A percentile compares a stretch with the other conserved stretches of the same genome.
phyloP scores from a whole-genome alignment of 2,329 filamentous ascomycete genomes.

The Periconia sp. region DNA sequence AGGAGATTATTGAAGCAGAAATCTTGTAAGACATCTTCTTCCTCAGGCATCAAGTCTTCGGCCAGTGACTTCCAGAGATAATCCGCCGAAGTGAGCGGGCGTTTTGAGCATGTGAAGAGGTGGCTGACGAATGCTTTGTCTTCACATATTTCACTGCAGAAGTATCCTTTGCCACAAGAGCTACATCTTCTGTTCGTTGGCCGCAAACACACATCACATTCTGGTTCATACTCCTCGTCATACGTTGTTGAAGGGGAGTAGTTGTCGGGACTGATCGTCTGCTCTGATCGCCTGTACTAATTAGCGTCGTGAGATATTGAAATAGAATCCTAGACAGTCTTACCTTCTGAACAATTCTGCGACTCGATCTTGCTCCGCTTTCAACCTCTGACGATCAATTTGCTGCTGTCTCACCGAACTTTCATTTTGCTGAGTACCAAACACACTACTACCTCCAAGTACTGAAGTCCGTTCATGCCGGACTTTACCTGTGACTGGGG shows the following conservation, averaged over 20 bases:
- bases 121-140: slow-evolving; percentile 17
- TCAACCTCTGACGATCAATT: slow-evolving; percentile 17
- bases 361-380: slow-evolving; percentile 22
- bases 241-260: slow-evolving; percentile 4
- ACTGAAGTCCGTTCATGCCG: slow-evolving; percentile 20
- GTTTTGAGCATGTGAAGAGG: slow-evolving; percentile 20
- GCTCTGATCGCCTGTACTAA: neutral
- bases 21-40: slow-evolving; percentile 29
- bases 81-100: slow-evolving; percentile 27
- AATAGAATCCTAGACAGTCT: neutral
- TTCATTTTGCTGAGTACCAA: slow-evolving; percentile 7
- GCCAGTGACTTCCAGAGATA: slow-evolving; percentile 23
- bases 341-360: slow-evolving; percentile 28
- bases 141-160: slow-evolving; percentile 23
- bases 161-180: slow-evolving; percentile 17
- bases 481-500: slow-evolving; percentile 8
- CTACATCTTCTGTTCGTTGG: slow-evolving; percentile 21
- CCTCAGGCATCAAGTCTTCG: slow-evolving; percentile 22
- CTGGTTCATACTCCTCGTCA: slow-evolving; percentile 9
- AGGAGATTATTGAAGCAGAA: slow-evolving; percentile 29
- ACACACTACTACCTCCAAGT: slow-evolving; percentile 21
- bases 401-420: slow-evolving; percentile 13
- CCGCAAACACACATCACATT: slow-evolving; percentile 15
- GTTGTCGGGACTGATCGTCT: slow-evolving; percentile 7
- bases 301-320: neutral